These are phyloP conservation scores for Mimosa pudica DNA, from an alignment of 306 rosid species.

Conservation along the genomic window DNA sequence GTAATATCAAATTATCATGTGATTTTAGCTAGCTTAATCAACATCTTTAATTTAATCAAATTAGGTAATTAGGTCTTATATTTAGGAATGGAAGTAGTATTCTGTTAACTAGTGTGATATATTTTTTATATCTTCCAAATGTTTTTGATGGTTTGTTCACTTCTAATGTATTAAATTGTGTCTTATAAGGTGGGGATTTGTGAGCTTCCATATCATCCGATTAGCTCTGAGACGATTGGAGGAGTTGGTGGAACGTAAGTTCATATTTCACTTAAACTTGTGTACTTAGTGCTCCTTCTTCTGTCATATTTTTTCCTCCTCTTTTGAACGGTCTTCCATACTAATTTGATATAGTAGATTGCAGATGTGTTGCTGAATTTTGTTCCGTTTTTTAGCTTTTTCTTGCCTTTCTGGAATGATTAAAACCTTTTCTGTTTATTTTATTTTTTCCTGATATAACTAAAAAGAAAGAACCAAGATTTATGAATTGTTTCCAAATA, in stretches of 20 bases:
- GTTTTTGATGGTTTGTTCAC: constrained; percentile 19
- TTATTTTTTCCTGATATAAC: neutral
- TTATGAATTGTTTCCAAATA: neutral
- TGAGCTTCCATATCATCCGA: constrained; percentile 89
- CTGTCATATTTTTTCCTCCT: neutral
- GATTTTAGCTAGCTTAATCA: too few species aligned
- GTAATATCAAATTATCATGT: too few species aligned
- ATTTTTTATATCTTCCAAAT: constrained; percentile 2
- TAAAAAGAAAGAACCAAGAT: neutral
- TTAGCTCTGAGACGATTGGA: constrained; percentile 86
- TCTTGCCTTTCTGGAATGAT: neutral
- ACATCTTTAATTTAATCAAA: too few species aligned
- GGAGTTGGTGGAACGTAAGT: constrained; percentile 99
- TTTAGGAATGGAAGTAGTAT: too few species aligned
- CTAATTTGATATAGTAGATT: constrained; percentile 6
- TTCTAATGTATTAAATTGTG: constrained; percentile 33
- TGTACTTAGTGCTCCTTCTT: neutral
- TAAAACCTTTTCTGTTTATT: neutral
- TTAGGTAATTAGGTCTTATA: too few species aligned
- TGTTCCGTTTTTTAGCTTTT: neutral
- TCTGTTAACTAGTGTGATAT: neutral
- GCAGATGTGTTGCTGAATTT: constrained; percentile 4
- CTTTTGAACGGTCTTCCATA: constrained; percentile 19
- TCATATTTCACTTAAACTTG: neutral
- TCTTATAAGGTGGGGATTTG: constrained; percentile 79